Base-by-base conservation (phyloP, 2,329 filamentous ascomycete species). In the Bipolaris victoriae region DNA sequence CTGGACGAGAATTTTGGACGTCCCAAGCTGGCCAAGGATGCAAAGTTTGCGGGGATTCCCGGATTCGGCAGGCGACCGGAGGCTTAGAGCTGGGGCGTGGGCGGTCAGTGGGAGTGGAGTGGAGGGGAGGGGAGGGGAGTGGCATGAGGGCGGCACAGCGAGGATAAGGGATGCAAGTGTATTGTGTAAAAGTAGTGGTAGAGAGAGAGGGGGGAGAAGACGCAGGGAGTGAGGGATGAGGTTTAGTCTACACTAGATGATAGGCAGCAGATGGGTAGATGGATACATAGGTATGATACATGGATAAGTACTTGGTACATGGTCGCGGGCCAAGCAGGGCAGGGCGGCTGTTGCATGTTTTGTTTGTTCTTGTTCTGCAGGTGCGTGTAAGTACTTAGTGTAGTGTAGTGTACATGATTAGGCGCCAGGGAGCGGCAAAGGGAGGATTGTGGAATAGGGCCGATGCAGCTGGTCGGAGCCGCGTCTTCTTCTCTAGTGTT, bases 1-100 rank as follows among this genome's bases (percentile, higher is more conserved):
- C 82, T 98, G 60, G 94, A 98, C 74, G 89, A 95, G 79, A 90
- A 96, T 75, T 97, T 98, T 81, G 94, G 94, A 60, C 86, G 88
- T 66, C 80, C 90, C 58, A 87, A 85, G 77, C 72, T 90, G 50
- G 83, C 83, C 33, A 69, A 76, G 11, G 75, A 73, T 45, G 60
- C 69, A 52, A 67, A 63, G 52, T 77, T 69, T 58, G 65, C 64
- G 29, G 75, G 75, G 26, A 74, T 77, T 29, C 72, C 73, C 51
- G 75, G 73, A 45, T 75, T 77, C 51, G 72, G 73, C 48, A 70
- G 69, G 11, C 71, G 71, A 58, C 53, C 65, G 52, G 66, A 66
- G 60, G 64, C 61, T 46, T 74, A 61, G 31, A 16, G 64, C 52
- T 71, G 71, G 69, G 71, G 67, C 65, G 70, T 64, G 58, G 74